Percentiles rank a stretch among this genome's conserved stretches.
These are phyloP conservation scores for Nematodospora anomalae DNA, from an alignment of 1,139 yeast genomes.

Conservation along the genomic window DNA sequence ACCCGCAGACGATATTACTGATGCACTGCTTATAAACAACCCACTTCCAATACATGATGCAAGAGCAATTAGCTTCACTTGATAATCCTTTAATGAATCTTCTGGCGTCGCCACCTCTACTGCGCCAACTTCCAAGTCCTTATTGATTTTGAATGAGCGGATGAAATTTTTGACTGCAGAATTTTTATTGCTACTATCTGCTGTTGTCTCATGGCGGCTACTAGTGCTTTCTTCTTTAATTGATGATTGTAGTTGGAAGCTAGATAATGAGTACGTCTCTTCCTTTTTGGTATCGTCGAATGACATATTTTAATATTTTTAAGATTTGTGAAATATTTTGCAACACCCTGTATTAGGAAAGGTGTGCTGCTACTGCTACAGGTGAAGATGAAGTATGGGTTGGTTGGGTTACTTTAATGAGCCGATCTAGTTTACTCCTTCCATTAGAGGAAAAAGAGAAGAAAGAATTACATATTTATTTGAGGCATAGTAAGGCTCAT, in stretches of 20 bases:
- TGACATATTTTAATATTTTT: not conserved
- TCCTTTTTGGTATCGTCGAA: slow-evolving; percentile 11
- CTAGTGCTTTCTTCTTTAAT: slow-evolving; percentile 2
- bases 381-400: too few species aligned
- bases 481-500: not conserved
- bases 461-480: too few species aligned
- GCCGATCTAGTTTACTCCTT: slow-evolving; percentile 9
- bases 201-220: not conserved
- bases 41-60: slow-evolving; percentile 80
- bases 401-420: slow-evolving; percentile 2
- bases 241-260: slow-evolving; percentile 11
- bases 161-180: slow-evolving; percentile 4
- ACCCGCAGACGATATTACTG: slow-evolving; percentile 54
- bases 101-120: slow-evolving; percentile 15
- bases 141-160: slow-evolving; percentile 14
- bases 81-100: slow-evolving; percentile 29
- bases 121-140: slow-evolving; percentile 11
- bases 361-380: too few species aligned
- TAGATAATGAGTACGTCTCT: slow-evolving; percentile 12
- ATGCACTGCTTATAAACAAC: slow-evolving; percentile 32
- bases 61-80: slow-evolving; percentile 65
- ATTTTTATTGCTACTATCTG: not conserved
- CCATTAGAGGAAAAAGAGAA: slow-evolving; percentile 11
- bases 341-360: slow-evolving; percentile 2
- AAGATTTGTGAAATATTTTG: slow-evolving; percentile 5